These are phyloP conservation scores for Vitis amurensis DNA, from an alignment of 164 flowering plant species.

Conservation along the genomic window DNA sequence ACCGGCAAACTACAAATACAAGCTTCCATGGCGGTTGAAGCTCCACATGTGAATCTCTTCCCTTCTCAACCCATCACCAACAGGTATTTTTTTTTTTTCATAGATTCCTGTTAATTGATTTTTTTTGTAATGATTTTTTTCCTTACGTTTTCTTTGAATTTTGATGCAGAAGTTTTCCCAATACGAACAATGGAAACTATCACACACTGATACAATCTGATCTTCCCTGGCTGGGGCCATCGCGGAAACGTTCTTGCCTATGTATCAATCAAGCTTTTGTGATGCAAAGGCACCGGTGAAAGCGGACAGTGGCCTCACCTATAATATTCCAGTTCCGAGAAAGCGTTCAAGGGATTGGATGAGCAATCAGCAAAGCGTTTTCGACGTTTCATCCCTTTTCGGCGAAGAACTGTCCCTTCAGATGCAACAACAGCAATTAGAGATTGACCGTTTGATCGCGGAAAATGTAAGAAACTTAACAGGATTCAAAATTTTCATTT, in stretches of 20 bases:
- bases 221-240: neutral
- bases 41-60: conserved; percentile 10
- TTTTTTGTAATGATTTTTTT: neutral
- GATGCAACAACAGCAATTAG: conserved; percentile 42
- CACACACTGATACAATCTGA: neutral
- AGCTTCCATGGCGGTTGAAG: conserved; percentile 59
- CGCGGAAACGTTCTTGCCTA: conserved; percentile 15
- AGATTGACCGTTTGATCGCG: conserved; percentile 41
- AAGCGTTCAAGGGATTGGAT: conserved; percentile 38
- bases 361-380: conserved; percentile 10
- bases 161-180: too few species aligned
- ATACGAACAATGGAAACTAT: too few species aligned
- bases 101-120: too few species aligned
- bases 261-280: conserved; percentile 15
- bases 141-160: too few species aligned
- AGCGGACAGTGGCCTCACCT: conserved; percentile 57
- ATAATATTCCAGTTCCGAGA: conserved; percentile 29
- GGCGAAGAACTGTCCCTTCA: conserved; percentile 28
- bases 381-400: conserved; percentile 9
- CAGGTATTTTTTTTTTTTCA: too few species aligned
- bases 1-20: conserved; percentile 2
- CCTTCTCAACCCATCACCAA: too few species aligned
- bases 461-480: conserved; percentile 32
- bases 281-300: conserved; percentile 30
- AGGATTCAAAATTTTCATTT: neutral